These are phyloP conservation scores for Fagopyrum tataricum DNA, from an alignment of 148 eudicot species.

Conservation along the genomic window DNA sequence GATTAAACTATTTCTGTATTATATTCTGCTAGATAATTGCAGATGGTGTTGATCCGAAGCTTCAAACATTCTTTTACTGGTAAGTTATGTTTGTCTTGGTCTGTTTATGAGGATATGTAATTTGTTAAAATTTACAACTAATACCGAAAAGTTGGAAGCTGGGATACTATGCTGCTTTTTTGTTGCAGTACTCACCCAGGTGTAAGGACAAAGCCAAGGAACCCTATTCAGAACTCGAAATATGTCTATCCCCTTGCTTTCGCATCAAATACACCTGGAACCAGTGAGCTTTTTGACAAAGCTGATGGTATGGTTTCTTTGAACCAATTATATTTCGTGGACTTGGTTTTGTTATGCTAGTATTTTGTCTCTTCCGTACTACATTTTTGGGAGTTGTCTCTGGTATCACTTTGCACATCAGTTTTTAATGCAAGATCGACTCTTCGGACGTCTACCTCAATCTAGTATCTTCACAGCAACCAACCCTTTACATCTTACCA, in stretches of 20 bases:
- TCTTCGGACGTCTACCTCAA: neutral
- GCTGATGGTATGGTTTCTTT: constrained; percentile 43
- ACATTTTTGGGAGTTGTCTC: neutral
- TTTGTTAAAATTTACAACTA: neutral
- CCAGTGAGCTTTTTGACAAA: constrained; percentile 48
- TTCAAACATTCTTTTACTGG: constrained; percentile 67
- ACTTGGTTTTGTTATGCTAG: neutral
- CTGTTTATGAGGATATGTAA: neutral
- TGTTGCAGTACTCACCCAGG: constrained; percentile 49
- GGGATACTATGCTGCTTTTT: constrained; percentile 7
- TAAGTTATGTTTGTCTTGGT: constrained; percentile 20
- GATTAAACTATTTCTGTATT: neutral
- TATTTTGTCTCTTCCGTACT: neutral
- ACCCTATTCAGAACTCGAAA: constrained; percentile 28
- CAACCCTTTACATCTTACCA: neutral
- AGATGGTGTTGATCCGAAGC: constrained; percentile 69
- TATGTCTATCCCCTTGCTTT: constrained; percentile 51
- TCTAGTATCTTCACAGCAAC: neutral
- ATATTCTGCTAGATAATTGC: constrained; percentile 43
- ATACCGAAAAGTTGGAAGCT: neutral
- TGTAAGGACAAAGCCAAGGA: constrained; percentile 47
- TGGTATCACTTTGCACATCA: neutral
- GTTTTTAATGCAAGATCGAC: neutral
- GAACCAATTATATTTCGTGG: neutral
- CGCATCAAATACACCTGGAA: constrained; percentile 44